These are phyloP conservation scores for Coemansia sp. DNA, from an alignment of 192 early-diverging fungal species.

Conservation along the genomic window DNA sequence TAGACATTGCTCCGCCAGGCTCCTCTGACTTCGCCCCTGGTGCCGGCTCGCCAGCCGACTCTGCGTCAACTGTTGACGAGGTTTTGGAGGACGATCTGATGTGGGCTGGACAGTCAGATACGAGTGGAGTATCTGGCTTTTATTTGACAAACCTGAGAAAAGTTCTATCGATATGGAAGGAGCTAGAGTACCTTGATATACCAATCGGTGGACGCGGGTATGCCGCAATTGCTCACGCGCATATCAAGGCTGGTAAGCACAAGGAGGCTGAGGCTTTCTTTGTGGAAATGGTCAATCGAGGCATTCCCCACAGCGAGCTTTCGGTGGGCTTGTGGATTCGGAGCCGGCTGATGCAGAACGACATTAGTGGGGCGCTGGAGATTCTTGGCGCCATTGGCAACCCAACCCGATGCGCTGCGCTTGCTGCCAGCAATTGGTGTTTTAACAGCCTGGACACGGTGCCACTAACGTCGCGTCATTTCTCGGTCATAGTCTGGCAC, in stretches of 20 bases:
- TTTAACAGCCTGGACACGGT: conserved; percentile 16
- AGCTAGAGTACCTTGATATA: conserved; percentile 16
- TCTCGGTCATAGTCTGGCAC: conserved; percentile 20
- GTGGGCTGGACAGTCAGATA: neutral
- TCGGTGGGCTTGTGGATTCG: conserved; percentile 25
- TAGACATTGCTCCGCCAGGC: neutral
- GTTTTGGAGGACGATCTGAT: neutral
- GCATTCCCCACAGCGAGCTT: conserved; percentile 10
- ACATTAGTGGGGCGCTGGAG: conserved; percentile 16
- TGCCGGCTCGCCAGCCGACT: neutral
- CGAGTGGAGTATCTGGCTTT: neutral
- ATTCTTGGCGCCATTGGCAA: conserved; percentile 24
- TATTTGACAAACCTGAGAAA: conserved; percentile 4
- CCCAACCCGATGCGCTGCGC: conserved; percentile 3
- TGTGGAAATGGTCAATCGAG: conserved; percentile 1
- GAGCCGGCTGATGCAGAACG: conserved; percentile 10
- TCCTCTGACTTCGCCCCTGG: neutral
- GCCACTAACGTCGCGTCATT: conserved; percentile 5
- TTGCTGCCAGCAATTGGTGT: neutral
- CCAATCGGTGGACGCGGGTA: conserved; percentile 13
- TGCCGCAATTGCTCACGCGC: conserved; percentile 8
- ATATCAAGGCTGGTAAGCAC: conserved; percentile 14
- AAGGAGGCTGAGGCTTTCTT: conserved; percentile 18
- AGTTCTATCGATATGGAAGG: conserved; percentile 25
- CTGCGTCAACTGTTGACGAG: neutral